Base-by-base conservation (phyloP, 768 basidiomycete species). In the Psilocybe subaeruginosa region DNA sequence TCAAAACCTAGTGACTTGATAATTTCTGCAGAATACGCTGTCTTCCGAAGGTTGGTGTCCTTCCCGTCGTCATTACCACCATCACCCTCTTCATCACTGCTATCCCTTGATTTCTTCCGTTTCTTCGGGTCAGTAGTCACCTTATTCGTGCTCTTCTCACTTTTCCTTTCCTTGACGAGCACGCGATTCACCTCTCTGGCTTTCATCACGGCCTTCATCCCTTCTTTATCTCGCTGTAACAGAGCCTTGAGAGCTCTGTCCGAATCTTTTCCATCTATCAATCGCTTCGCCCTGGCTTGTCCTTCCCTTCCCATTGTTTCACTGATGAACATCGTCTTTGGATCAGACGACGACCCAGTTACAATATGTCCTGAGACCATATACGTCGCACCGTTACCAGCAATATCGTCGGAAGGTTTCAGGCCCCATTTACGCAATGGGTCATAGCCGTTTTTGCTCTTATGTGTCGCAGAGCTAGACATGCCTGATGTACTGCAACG, bases 291-390 rank as follows among this genome's bases (percentile, higher is more conserved):
- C 68, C 82, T 90, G 17, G 90, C 90, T 67, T 94, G 91, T 2
- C 89, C 89, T 56, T 90, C 90, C 16, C 95, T 80, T 0, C 94
- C 94, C 41, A 95, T 78, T 59, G 78, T 86, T 74, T 97, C 95
- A 0, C 80, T 70, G 3, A 87, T 69, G 63, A 84, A 88, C 65
- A 90, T 66, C 14, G 80, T 77, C 45, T 73, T 68, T 12, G 76
- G 69, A 56, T 79, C 79, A 2, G 70, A 60, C 31, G 69, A 70
- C 2, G 76, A 70, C 17, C 82, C 85, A 33, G 83, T 80, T 8
- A 95, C 81, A 56, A 93, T 78, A 60, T 93, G 91, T 2, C 94
- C 93, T 0, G 88, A 87, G 19, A 96, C 80, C 47, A 97, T 80
- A 68, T 97, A 97, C 6, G 93, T 93, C 56, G 88, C 76, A 3